Percentiles rank a stretch among this genome's conserved stretches.
Evolutionary conservation across 2,329 filamentous ascomycete genomes (phyloP).

Genomic region (Neoarthrinium moseri): DNA sequence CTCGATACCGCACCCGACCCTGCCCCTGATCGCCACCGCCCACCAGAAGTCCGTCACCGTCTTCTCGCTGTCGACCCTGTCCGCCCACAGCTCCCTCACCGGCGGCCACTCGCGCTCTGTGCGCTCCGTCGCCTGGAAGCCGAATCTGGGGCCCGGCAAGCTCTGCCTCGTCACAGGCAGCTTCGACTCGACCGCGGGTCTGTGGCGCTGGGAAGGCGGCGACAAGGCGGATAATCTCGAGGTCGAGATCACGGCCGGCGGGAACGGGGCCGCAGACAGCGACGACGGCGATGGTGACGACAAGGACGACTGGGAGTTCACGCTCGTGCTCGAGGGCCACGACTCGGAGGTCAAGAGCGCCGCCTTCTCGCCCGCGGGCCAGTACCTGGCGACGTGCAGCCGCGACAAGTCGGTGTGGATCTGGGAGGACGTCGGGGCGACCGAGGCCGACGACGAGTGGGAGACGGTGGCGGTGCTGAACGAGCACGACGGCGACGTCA

Average conservation of each 20-base stretch:
- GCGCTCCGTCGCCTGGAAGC: slow-evolving; percentile 87
- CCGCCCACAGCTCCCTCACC: slow-evolving; percentile 73
- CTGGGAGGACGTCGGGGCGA: slow-evolving; percentile 83
- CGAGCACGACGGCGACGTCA: slow-evolving; percentile 94
- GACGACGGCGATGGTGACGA: slow-evolving; percentile 56
- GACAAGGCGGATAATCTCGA: slow-evolving; percentile 32
- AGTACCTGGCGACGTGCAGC: slow-evolving; percentile 83
- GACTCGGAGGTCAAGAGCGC: slow-evolving; percentile 89
- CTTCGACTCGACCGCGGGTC: slow-evolving; percentile 89
- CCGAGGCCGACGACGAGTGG: slow-evolving; percentile 86
- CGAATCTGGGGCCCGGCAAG: slow-evolving; percentile 57
- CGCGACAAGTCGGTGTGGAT: slow-evolving; percentile 96
- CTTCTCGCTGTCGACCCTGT: slow-evolving; percentile 81
- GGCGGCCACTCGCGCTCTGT: slow-evolving; percentile 91
- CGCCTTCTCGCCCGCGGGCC: slow-evolving; percentile 70
- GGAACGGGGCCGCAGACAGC: slow-evolving; percentile 22
- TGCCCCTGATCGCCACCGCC: slow-evolving; percentile 85
- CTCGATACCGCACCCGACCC: slow-evolving; percentile 78
- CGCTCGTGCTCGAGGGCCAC: slow-evolving; percentile 89
- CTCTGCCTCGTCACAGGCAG: slow-evolving; percentile 87
- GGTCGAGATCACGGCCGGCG: slow-evolving; percentile 35
- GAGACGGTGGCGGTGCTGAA: slow-evolving; percentile 94
- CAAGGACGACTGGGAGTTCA: slow-evolving; percentile 91
- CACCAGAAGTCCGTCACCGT: slow-evolving; percentile 85
- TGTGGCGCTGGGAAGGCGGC: slow-evolving; percentile 69